A percentile compares a stretch with the other conserved stretches of the same genome.
phyloP scores from a whole-genome alignment of 306 rosid species.

The Acacia confusa region DNA sequence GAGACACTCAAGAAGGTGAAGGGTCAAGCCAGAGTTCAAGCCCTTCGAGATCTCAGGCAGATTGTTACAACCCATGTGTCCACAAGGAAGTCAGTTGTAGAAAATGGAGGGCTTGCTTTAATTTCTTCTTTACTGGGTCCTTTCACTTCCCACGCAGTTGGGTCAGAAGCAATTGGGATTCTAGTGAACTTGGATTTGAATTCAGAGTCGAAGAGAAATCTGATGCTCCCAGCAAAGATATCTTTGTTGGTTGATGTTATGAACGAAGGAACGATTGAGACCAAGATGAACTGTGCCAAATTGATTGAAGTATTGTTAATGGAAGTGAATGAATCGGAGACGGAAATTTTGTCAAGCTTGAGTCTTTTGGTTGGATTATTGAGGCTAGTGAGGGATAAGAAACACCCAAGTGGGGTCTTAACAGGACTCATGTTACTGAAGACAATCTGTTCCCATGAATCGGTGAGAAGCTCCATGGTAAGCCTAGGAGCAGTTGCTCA shows the following conservation, averaged over 20 bases:
- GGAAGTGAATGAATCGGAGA: constrained; percentile 46
- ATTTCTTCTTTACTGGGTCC: constrained; percentile 64
- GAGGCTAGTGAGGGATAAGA: constrained; percentile 67
- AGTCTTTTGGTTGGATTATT: constrained; percentile 75
- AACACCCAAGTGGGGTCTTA: constrained; percentile 53
- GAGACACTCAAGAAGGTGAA: constrained; percentile 60
- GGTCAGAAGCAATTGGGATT: constrained; percentile 75
- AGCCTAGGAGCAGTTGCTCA: constrained; percentile 68
- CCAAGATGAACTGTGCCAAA: constrained; percentile 75
- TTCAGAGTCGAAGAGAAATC: constrained; percentile 46
- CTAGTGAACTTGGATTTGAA: constrained; percentile 57
- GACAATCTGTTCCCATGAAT: constrained; percentile 47
- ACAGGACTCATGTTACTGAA: constrained; percentile 60
- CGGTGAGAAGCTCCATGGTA: constrained; percentile 48
- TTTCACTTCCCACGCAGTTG: constrained; percentile 81
- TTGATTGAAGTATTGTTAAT: constrained; percentile 51
- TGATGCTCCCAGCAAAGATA: constrained; percentile 66
- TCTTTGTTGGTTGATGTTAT: constrained; percentile 71
- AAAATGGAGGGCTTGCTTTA: constrained; percentile 48
- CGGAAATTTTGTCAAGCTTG: constrained; percentile 52
- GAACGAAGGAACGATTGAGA: constrained; percentile 76
- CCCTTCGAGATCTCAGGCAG: constrained; percentile 56
- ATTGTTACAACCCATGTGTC: constrained; percentile 46
- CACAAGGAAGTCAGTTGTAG: constrained; percentile 44
- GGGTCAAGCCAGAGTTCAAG: constrained; percentile 74